phyloP scores from a whole-genome alignment of 108 stramenopile species.

The Mediolabrus comicus region DNA sequence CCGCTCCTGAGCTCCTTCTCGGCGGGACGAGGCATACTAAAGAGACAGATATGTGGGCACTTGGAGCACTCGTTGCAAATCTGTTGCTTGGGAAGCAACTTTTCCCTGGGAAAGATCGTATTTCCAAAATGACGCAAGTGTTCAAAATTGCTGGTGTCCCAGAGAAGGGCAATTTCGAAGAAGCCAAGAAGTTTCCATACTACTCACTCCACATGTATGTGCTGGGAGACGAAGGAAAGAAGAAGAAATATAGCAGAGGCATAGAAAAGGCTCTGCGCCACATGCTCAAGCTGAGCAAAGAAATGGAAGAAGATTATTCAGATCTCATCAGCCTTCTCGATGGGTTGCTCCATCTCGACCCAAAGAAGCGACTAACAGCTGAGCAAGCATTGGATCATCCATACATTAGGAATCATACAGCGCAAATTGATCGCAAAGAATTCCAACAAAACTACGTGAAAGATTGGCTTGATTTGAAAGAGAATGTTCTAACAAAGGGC shows the following conservation, averaged over 20 bases:
- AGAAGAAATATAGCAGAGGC: slow-evolving; percentile 77
- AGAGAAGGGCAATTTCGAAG: slow-evolving; percentile 52
- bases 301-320: slow-evolving; percentile 42
- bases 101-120: slow-evolving; percentile 73
- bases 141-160: slow-evolving; percentile 84
- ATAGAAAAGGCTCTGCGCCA: slow-evolving; percentile 70
- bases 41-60: slow-evolving; percentile 83
- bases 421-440: slow-evolving; percentile 33
- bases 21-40: slow-evolving; percentile 74
- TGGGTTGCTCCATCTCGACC: slow-evolving; percentile 78
- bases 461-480: slow-evolving; percentile 77
- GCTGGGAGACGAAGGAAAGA: slow-evolving; percentile 45
- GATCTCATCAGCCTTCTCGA: slow-evolving; percentile 72
- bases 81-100: slow-evolving; percentile 74
- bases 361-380: slow-evolving; percentile 69
- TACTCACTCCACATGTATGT: slow-evolving; percentile 49
- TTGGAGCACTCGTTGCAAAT: slow-evolving; percentile 77
- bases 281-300: slow-evolving; percentile 51
- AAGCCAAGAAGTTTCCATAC: slow-evolving; percentile 67
- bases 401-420: slow-evolving; percentile 45
- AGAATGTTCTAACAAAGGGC: slow-evolving; percentile 35
- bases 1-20: slow-evolving; percentile 76
- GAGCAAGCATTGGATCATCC: slow-evolving; percentile 69
- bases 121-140: slow-evolving; percentile 54
- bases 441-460: slow-evolving; percentile 68